These are phyloP conservation scores for Cucumis cinereus DNA, from an alignment of 306 rosid species.

Conservation along the genomic window DNA sequence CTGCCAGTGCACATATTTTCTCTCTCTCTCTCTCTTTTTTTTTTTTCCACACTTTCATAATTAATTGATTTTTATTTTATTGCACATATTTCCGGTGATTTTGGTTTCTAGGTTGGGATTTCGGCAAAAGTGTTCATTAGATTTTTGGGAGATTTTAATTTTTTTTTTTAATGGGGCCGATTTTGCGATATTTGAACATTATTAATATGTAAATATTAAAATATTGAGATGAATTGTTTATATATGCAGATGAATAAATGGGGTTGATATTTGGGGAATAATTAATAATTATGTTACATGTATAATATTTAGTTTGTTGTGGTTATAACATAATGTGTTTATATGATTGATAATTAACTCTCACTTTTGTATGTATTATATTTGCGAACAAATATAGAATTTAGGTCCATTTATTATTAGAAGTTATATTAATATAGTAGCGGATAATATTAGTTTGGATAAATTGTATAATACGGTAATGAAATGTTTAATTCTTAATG, in stretches of 20 bases:
- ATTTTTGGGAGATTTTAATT: background rate
- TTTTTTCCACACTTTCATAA: background rate
- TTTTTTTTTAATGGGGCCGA: background rate
- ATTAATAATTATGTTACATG: no score
- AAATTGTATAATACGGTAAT: no score
- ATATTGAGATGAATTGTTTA: background rate
- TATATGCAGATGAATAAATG: background rate
- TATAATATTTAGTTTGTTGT: no score
- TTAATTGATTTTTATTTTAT: background rate
- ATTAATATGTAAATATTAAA: background rate
- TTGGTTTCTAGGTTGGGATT: background rate
- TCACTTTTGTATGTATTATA: no score
- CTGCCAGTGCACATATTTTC: background rate
- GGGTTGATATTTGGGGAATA: background rate
- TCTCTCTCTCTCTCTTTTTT: background rate
- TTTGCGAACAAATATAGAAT: no score
- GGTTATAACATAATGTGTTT: no score
- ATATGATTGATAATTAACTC: no score
- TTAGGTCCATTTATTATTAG: no score
- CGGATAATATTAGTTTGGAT: no score
- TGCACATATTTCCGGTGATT: background rate
- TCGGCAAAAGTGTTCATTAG: background rate
- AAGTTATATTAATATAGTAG: no score
- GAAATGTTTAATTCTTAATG: background rate
- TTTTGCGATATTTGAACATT: background rate